These are phyloP conservation scores for Eucalyptus camaldulensis DNA, from an alignment of 345 rosid species.

Conservation along the genomic window DNA sequence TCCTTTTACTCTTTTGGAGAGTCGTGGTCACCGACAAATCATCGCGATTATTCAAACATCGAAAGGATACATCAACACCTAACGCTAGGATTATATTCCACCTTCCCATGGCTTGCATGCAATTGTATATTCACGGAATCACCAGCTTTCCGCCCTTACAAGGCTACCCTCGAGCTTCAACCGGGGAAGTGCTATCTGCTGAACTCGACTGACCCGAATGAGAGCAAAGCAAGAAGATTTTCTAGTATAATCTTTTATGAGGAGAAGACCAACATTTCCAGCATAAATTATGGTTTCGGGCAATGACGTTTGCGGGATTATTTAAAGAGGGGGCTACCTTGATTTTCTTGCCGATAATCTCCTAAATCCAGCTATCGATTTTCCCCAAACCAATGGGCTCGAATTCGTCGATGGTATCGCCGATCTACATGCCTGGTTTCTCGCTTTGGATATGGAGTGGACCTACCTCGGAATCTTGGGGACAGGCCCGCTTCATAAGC, in stretches of 20 bases:
- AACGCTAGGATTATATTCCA: not conserved
- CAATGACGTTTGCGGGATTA: not conserved
- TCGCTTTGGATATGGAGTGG: not conserved
- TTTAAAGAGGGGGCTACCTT: not conserved
- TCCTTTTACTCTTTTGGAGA: not conserved
- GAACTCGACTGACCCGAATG: not conserved
- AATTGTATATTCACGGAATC: not conserved
- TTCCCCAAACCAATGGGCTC: not conserved
- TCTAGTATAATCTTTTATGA: not conserved
- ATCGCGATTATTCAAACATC: not conserved
- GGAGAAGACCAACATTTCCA: not conserved
- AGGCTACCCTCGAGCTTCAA: not conserved
- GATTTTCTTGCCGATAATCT: not conserved
- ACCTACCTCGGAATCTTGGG: not conserved
- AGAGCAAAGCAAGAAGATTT: not conserved
- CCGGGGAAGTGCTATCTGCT: not conserved
- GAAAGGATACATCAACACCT: not conserved
- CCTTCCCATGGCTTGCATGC: not conserved
- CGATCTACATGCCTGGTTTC: not conserved
- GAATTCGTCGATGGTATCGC: not conserved
- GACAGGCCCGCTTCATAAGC: not conserved
- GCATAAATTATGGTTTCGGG: not conserved
- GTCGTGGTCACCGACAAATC: not conserved
- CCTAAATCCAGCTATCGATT: not conserved
- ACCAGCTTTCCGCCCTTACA: not conserved